Evolutionary conservation across 2,329 filamentous ascomycete species (phyloP), one percentile per base, ranked within the genome.

Genomic region (Botryotinia convoluta): DNA sequence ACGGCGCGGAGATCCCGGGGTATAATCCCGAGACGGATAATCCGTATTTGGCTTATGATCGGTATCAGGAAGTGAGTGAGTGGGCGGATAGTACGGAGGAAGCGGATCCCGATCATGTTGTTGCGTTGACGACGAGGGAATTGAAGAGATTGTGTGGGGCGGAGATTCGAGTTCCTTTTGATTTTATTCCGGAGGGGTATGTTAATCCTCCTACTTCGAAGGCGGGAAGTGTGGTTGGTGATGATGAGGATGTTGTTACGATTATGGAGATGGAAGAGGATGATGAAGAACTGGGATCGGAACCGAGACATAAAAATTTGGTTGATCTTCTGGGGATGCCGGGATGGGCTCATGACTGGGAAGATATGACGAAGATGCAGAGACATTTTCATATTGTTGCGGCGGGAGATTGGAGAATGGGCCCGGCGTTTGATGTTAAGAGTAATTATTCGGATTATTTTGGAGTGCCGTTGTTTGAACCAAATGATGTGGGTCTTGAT

Each of bases 341-440:
- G 18, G 37, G 48, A 4, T 68, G 65, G 65, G 48, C 32, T 26
- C 26, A 32, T 37, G 39, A 48, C 1, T 61, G 57, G 54, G 63
- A 72, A 10, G 63, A 72, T 6, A 45, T 72, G 51, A 45, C 64
- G 10, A 57, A 69, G 22, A 67, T 69, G 42, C 62, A 69, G 9
- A 45, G 51, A n/a, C 51, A 68, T 69, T 72, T 69, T 60, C 63
- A 72, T 51, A 69, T 69, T 29, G 71, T 72, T n/a, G 71, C 71
- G 8, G 63, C 57, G 9, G 57, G 63, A 26, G 51, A 72, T 42
- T 72, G 63, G 71, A 29, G 48, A 57, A 32, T 68, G 65, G 65
- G 65, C 18, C 48, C 48, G 10, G 65, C 26, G n/a, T 72, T 72
- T 42, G 71, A 69, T 42, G 26, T 72, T 3, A 45, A 69, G 18